These are phyloP conservation scores for Chimonanthus praecox DNA, from an alignment of 164 flowering plant species.

Conservation along the genomic window DNA sequence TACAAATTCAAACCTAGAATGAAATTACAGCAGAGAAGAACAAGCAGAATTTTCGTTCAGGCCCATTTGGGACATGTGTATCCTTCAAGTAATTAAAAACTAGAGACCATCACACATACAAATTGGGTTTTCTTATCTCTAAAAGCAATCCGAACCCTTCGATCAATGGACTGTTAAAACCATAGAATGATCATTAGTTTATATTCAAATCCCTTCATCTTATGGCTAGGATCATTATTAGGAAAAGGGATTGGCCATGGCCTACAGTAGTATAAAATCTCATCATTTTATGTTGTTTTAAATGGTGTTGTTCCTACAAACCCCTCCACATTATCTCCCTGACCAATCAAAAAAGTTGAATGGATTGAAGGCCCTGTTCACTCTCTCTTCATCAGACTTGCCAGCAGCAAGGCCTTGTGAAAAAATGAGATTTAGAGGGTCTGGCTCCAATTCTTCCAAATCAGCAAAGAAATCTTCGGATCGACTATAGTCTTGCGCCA, in stretches of 20 bases:
- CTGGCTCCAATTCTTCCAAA: constrained; percentile 55
- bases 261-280: background rate
- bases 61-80: background rate
- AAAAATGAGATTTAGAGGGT: constrained; percentile 55
- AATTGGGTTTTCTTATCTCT: background rate
- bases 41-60: background rate
- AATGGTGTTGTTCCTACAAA: constrained; percentile 28
- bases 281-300: background rate
- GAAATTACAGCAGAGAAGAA: constrained; percentile 25
- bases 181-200: background rate
- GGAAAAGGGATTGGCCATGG: background rate
- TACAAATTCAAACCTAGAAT: constrained; percentile 22
- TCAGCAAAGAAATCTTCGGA: constrained; percentile 61
- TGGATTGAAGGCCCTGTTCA: constrained; percentile 39
- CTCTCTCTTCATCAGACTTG: constrained; percentile 21
- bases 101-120: background rate
- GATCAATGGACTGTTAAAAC: background rate
- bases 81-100: background rate
- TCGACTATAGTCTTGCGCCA: constrained; percentile 21
- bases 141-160: background rate
- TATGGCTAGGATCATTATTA: background rate
- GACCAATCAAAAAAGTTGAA: constrained; percentile 66
- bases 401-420: constrained; percentile 31
- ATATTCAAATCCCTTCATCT: background rate
- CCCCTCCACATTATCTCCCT: constrained; percentile 28